Percentiles rank a stretch among this genome's conserved stretches.
Conservation (phyloP, 495 filamentous ascomycete species). For the Hyaloscypha bicolor region DNA sequence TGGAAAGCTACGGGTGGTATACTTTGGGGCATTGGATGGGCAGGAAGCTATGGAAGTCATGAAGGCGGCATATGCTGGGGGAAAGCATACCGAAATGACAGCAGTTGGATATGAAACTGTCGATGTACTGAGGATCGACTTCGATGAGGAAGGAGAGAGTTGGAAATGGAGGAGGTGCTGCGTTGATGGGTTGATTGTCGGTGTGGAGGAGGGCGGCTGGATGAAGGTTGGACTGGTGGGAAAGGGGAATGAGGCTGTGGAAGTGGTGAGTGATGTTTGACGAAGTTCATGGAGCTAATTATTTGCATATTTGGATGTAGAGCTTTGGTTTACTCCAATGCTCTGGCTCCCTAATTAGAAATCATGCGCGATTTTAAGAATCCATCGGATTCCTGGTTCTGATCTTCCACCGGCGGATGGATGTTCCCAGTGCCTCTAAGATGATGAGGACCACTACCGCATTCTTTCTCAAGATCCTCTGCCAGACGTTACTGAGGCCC, state of each 20-base stretch:
- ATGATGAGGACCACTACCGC: too few relatives aligned
- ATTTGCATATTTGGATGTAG: not conserved
- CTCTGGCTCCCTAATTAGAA: not conserved
- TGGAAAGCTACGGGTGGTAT: constrained; percentile 68
- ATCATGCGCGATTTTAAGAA: too few relatives aligned
- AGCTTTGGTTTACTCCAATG: not conserved
- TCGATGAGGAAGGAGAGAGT: constrained; percentile 57
- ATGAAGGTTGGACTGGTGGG: constrained; percentile 56
- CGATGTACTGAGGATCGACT: constrained; percentile 63
- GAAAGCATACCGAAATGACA: constrained; percentile 61
- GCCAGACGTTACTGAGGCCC: too few relatives aligned
- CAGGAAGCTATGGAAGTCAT: constrained; percentile 73
- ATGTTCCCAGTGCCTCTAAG: too few relatives aligned
- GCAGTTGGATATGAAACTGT: constrained; percentile 62
- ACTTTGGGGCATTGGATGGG: constrained; percentile 66
- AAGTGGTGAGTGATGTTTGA: constrained; percentile 26
- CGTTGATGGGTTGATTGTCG: constrained; percentile 84
- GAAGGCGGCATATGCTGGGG: constrained; percentile 71
- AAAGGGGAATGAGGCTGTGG: constrained; percentile 22
- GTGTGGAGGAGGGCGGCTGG: constrained; percentile 68
- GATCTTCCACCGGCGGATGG: too few relatives aligned
- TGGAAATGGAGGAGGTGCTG: constrained; percentile 79
- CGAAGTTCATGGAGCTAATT: not conserved
- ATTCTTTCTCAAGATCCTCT: too few relatives aligned
- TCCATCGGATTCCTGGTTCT: too few relatives aligned